Evolutionary conservation across 495 filamentous ascomycete genomes (phyloP), one percentile per base, ranked within the genome.

Genomic region (Aspergillus ostianus): DNA sequence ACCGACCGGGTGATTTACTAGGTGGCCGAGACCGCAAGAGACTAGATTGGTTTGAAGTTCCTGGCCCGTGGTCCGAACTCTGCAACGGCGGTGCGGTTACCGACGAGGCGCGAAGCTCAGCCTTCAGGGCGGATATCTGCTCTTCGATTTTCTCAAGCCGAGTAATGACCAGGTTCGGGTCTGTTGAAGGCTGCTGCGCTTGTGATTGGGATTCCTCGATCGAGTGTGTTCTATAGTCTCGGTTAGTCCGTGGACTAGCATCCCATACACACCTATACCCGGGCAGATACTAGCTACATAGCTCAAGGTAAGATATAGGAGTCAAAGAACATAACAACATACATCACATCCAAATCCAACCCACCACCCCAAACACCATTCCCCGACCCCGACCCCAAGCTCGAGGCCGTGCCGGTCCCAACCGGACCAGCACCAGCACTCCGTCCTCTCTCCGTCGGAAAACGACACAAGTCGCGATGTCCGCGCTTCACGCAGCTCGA

Each of bases 401-500:
- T 26, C 23, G 23, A 26, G 23, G 23, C 23, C 23, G 23, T 26
- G 29, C 29, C 29, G 1, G 29, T 32, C 29, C 29, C 29, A 32
- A 10, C 29, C 10, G 6, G 10, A 4, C 10, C 29, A 32, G 6
- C 6, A 32, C 3, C 32, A 32, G 6, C 6, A 32, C 3, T 21
- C 29, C 27, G 10, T 4, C 46, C 13, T n/a, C 18, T 36, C 49
- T n/a, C 44, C 17, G 60, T 58, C 50, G 67, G 67, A 36, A 64
- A 58, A 47, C 63, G 59, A 64, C 85, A 88, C 51, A 88, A 72
- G 65, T 83, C 80, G 3, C 83, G 72, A 62, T 88, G 85, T 55
- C 84, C 80, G 53, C 85, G 73, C 68, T 83, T 84, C 59, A 86
- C 75, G 65, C 85, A 87, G 62, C 84, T 86, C 58, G 84, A 79